Conservation (phyloP, 371 early-diverging fungal species). For the Zopfochytrium polystomum region DNA sequence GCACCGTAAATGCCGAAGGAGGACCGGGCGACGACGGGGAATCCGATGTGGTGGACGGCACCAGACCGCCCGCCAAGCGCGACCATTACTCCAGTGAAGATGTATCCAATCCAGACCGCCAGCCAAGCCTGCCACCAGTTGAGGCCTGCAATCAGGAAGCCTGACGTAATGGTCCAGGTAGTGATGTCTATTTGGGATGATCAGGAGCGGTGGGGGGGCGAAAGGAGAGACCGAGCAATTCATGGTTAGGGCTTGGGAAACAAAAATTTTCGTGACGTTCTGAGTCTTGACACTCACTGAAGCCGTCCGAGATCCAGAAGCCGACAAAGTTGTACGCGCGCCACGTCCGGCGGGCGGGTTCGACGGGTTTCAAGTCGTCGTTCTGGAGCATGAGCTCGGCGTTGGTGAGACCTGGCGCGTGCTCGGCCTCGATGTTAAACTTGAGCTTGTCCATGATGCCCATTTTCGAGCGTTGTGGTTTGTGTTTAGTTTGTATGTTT, state of each 20-base stretch:
- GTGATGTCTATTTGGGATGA: not conserved
- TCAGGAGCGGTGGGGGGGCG: not conserved
- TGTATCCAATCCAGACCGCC: constrained; percentile 1
- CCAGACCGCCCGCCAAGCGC: constrained; percentile 12
- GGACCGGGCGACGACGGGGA: constrained; percentile 22
- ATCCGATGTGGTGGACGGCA: constrained; percentile 18
- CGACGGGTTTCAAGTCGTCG: not conserved
- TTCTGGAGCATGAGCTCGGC: not conserved
- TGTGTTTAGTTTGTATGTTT: too few relatives aligned
- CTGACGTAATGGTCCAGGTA: not conserved
- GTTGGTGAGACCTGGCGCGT: not conserved
- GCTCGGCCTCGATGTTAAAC: not conserved
- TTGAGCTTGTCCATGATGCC: not conserved
- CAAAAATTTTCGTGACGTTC: too few relatives aligned
- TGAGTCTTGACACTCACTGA: too few relatives aligned
- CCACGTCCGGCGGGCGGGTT: not conserved
- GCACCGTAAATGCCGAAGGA: constrained; percentile 23
- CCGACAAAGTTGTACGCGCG: constrained; percentile 1
- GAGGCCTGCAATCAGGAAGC: not conserved
- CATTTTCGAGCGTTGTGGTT: too few relatives aligned
- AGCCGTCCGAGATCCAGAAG: not conserved
- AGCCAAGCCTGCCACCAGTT: constrained; percentile 1
- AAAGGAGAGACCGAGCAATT: not conserved
- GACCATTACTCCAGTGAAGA: constrained; percentile 2
- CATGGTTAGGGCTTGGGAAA: too few relatives aligned